These are phyloP conservation scores for Corchorus olitorius DNA, from an alignment of 345 rosid genomes.

Conservation along the genomic window DNA sequence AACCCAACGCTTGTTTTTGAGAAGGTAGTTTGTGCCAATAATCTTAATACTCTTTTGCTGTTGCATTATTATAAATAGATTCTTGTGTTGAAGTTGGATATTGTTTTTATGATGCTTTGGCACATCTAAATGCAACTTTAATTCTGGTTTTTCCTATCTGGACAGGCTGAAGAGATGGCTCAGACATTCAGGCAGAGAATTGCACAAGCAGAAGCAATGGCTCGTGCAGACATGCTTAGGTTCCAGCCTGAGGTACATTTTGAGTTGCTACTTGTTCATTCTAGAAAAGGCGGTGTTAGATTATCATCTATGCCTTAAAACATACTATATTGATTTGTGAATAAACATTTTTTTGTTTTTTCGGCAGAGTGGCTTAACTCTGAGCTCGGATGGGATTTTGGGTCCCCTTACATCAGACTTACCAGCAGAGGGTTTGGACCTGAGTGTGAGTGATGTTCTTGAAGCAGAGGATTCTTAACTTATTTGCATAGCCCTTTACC, in stretches of 20 bases:
- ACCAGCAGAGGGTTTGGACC: conserved; percentile 82
- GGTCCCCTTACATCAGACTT: conserved; percentile 70
- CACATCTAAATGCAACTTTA: not conserved
- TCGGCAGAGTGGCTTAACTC: conserved; percentile 77
- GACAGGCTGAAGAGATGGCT: conserved; percentile 99
- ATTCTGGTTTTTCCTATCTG: not conserved
- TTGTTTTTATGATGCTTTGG: not conserved
- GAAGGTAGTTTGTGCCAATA: conserved; percentile 55
- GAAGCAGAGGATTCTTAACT: conserved; percentile 32
- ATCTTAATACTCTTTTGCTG: not conserved
- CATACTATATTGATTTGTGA: not conserved
- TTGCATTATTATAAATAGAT: not conserved
- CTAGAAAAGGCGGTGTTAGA: not conserved
- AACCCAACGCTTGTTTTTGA: conserved; percentile 97
- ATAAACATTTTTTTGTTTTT: not conserved
- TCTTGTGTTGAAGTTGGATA: not conserved
- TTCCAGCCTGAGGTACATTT: conserved; percentile 92
- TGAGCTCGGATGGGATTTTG: conserved; percentile 77
- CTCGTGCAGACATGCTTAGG: conserved; percentile 97
- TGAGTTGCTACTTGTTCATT: not conserved
- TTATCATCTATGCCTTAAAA: not conserved
- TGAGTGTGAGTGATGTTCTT: conserved; percentile 59
- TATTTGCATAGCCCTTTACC: not conserved
- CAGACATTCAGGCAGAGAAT: conserved; percentile 97
- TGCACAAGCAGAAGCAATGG: conserved; percentile 99